Evolutionary conservation across 2,329 filamentous ascomycete genomes (phyloP), one percentile per base, ranked within the genome.

Genomic region (Pseudocercospora pini-densiflorae): DNA sequence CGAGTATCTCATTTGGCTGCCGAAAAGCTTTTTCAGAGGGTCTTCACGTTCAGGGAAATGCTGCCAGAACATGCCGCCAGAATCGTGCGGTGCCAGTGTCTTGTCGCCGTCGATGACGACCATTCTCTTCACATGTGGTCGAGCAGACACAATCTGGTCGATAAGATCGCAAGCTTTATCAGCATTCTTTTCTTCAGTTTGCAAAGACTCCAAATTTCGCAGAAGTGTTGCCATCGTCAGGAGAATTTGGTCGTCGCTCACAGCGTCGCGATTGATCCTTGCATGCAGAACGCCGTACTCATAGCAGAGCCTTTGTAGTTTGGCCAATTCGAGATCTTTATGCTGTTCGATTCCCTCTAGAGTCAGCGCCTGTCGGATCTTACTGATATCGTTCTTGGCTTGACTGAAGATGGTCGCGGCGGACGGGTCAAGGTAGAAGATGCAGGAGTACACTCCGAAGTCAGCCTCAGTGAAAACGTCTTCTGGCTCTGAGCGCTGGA

Each of bases 61-160:
- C 7, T 79, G 67, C 85, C 84, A 89, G 74, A 88, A 88, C 61
- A 86, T 45, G 0, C 43, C 62, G 0, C 84, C 83, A 4, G 83
- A 84, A 66, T 90, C 87, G 12, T 81, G 68, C 0, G 81, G 63
- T 5, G 81, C 75, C 61, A 91, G 74, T 0, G 87, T 90, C 68
- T 77, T 84, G 73, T 90, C 87, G 0, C 77, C 88, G 67, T 90
- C 88, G 2, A 90, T 55, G 0, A 89, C 82, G 16, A 90, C 59
- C 54, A 86, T 75, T 0, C 80, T 86, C 53, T 85, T 70, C 8
- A 81, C 59, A 1, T 69, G 47, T 6, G 61, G 65, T 10, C 19
- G 6, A 61, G 47, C 5, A 16, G 61, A 36, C 8, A 85, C 19
- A 7, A 77, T 66, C 1, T 74, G 45, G 23, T 83, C 80, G 0